These are phyloP conservation scores for Asterochloris sp. DNA, from an alignment of 139 green algal genomes.

Conservation along the genomic window DNA sequence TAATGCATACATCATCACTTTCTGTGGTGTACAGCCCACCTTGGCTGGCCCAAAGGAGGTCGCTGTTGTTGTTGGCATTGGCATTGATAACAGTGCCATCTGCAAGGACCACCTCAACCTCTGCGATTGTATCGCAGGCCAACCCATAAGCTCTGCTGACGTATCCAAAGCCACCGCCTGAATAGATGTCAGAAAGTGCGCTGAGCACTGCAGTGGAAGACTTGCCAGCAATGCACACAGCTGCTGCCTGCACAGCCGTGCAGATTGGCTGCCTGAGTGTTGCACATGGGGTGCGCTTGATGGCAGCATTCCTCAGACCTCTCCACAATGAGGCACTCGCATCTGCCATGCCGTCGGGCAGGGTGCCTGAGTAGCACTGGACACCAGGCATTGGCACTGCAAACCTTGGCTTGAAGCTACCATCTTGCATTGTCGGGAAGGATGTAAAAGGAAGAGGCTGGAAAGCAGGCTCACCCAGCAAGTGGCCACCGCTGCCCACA, in stretches of 20 bases:
- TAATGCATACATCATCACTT: too few species aligned
- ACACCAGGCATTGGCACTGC: neutral
- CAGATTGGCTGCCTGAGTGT: neutral
- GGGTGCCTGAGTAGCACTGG: neutral
- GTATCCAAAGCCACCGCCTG: neutral
- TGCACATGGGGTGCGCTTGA: neutral
- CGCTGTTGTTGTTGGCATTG: neutral
- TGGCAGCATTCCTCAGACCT: too few species aligned
- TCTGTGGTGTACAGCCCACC: neutral
- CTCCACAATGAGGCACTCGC: neutral
- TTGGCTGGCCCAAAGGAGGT: neutral
- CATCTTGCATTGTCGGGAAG: neutral
- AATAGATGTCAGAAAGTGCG: neutral
- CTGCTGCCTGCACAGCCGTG: neutral
- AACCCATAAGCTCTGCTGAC: neutral
- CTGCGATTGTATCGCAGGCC: neutral
- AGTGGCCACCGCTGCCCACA: neutral
- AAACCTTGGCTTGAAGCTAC: neutral
- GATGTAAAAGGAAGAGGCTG: neutral
- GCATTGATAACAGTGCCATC: neutral
- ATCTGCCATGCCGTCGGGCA: neutral
- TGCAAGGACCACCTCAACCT: neutral
- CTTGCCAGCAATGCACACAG: neutral
- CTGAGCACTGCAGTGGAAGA: neutral
- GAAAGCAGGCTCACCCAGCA: neutral